phyloP scores from a whole-genome alignment of 2,329 filamentous ascomycete species.

The Podosphaera aphanis region DNA sequence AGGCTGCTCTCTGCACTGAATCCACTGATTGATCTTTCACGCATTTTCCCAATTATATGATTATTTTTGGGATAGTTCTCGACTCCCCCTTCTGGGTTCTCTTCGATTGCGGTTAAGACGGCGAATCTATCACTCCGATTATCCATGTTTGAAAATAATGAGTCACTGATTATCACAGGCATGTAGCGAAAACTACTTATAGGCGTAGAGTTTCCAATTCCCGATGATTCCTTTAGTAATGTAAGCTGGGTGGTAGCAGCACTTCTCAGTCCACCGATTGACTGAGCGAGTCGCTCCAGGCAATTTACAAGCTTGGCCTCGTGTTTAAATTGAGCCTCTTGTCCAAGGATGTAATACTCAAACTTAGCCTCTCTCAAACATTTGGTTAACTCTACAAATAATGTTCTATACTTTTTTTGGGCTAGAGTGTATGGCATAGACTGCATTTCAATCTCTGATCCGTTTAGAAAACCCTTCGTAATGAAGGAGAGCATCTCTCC shows the following conservation, averaged over 20 bases:
- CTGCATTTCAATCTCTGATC: slow-evolving; percentile 54
- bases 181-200: slow-evolving; percentile 2
- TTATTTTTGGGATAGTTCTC: slow-evolving; percentile 10
- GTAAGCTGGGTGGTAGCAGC: slow-evolving; percentile 76
- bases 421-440: slow-evolving; percentile 40
- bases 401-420: slow-evolving; percentile 38
- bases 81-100: slow-evolving; percentile 32
- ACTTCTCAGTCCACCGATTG: slow-evolving; percentile 72
- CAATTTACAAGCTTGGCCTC: slow-evolving; percentile 64
- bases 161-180: slow-evolving; percentile 3
- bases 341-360: slow-evolving; percentile 65
- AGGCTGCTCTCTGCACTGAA: slow-evolving; percentile 8
- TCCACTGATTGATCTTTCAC: slow-evolving; percentile 1
- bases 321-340: slow-evolving; percentile 53
- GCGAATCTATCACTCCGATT: slow-evolving; percentile 21
- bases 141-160: slow-evolving; percentile 7
- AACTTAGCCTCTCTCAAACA: slow-evolving; percentile 68
- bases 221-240: slow-evolving; percentile 40
- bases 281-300: slow-evolving; percentile 65
- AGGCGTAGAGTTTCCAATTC: slow-evolving; percentile 7
- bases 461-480: slow-evolving; percentile 61
- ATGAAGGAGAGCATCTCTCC: slow-evolving; percentile 65
- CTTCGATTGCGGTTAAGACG: slow-evolving; percentile 36
- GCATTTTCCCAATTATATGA: not conserved
- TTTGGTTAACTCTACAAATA: slow-evolving; percentile 47